Percentiles rank a stretch among this genome's conserved stretches.
Evolutionary conservation across 495 filamentous ascomycete genomes (phyloP).

Genomic region (Penicillium desertorum): DNA sequence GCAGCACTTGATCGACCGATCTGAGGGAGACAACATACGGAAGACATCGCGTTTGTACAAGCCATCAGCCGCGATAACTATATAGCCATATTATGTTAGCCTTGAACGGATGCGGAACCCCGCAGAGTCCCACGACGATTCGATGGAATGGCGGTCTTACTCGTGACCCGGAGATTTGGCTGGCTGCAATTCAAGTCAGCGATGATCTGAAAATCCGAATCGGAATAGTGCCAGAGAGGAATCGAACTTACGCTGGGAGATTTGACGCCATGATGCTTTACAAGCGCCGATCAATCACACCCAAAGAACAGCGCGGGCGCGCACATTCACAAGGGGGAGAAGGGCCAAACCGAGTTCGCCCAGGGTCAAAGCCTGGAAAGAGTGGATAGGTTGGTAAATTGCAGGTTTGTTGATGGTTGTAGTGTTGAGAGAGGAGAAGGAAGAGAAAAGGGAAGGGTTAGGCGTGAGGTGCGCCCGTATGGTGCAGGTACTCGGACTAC

Average conservation of each 20-base stretch:
- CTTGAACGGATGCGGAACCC: constrained; percentile 20
- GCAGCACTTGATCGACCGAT: constrained; percentile 6
- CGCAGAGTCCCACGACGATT: constrained; percentile 22
- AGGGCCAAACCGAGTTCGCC: constrained; percentile 22
- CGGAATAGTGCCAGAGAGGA: constrained; percentile 5
- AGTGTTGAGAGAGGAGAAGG: constrained; percentile 25
- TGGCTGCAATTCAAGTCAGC: constrained; percentile 44
- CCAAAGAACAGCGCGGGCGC: constrained; percentile 39
- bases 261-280: constrained; percentile 56
- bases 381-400: constrained; percentile 11
- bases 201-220: constrained; percentile 18
- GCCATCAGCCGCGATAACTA: constrained; percentile 97
- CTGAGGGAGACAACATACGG: constrained; percentile 51
- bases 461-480: constrained; percentile 15
- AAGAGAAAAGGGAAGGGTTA: constrained; percentile 28
- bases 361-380: constrained; percentile 18
- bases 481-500: constrained; percentile 26
- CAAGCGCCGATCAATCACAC: constrained; percentile 47
- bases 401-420: constrained; percentile 18
- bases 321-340: constrained; percentile 43
- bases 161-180: constrained; percentile 64
- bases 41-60: constrained; percentile 99
- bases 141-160: constrained; percentile 43
- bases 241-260: constrained; percentile 55
- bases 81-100: constrained; percentile 25